Base-by-base conservation (phyloP, 805 yeast species). In the Kodamaea laetipori region DNA sequence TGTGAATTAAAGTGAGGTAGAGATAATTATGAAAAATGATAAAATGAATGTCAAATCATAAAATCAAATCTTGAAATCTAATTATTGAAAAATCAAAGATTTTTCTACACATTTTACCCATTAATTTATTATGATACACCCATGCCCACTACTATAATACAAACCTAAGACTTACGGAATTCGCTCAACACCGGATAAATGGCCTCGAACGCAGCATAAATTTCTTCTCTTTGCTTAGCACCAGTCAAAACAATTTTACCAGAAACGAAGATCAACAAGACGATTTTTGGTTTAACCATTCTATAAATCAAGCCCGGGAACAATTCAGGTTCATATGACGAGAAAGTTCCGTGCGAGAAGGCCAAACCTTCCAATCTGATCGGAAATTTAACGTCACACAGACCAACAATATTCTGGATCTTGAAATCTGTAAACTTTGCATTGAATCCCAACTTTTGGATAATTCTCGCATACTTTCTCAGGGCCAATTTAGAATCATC, bases 251-350 rank as follows among this genome's bases (percentile, higher is more conserved):
- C 99, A 68, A 94, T 94, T 67, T 94, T 94, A 25, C 99, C 99
- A 21, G 96, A 86, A 39, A 94, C 99, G 66, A 94, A 94, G 56
- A 94, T 90, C 69, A 94, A 78, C 59, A 94, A 73, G 41, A 94
- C 99, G 69, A 94, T 94, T 67, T 94, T 94, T 12, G 99, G 99
- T 66, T 92, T 92, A 56, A 94, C 99, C 99, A 94, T 94, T 78
- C 99, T 89, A 76, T 94, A 94, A 70, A 94, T 94, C 56, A 94
- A 78, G 60, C 99, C 99, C 2, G 99, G 99, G 68, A 94, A 94
- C 62, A 94, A 74, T 67, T 94, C 99, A 3, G 99, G 99, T 68
- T 94, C 99, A 62, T 94, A 94, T 12, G 97, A 88, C 51, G 96
- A 86, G 92, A 94, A 94, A 72, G 96, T 89, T 47, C 99, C 99